Conservation (phyloP, 148 eudicot species). For the Silene uniflora region DNA sequence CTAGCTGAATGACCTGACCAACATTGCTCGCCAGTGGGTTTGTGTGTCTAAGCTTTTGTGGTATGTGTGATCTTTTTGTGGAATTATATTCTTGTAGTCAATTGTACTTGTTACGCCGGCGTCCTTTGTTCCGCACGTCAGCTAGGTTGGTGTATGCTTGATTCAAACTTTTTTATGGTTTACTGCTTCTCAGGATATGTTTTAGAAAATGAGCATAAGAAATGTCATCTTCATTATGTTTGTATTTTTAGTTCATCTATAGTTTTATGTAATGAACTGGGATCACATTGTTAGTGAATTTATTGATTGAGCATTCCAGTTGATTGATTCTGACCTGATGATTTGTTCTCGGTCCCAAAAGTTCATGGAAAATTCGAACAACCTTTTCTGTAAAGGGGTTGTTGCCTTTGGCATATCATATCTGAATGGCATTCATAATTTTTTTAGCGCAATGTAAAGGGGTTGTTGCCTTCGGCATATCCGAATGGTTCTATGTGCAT, state of each 20-base stretch:
- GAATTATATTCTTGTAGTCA: constrained; percentile 10
- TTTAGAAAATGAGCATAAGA: not conserved
- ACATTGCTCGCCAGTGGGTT: not conserved
- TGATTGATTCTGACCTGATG: no score
- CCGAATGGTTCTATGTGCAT: no score
- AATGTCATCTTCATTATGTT: not conserved
- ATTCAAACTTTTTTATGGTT: constrained; percentile 2
- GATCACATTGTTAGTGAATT: not conserved
- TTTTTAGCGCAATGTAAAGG: no score
- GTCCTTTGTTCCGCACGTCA: constrained; percentile 1
- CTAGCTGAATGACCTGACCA: constrained; percentile 1
- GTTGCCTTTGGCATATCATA: no score
- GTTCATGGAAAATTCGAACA: no score
- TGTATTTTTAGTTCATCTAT: not conserved
- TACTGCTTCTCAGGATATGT: no score
- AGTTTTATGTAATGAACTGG: not conserved
- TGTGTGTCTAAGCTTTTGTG: not conserved
- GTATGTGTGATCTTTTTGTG: constrained; percentile 5
- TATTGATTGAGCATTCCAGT: no score
- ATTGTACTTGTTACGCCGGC: constrained; percentile 22
- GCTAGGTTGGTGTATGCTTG: constrained; percentile 23
- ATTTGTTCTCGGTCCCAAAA: no score
- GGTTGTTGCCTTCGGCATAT: no score
- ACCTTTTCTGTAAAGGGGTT: no score
- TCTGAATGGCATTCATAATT: no score